Percentiles rank a stretch among this genome's conserved stretches.
Evolutionary conservation across 495 filamentous ascomycete species (phyloP).

Genomic region (Emericellopsis terricola): DNA sequence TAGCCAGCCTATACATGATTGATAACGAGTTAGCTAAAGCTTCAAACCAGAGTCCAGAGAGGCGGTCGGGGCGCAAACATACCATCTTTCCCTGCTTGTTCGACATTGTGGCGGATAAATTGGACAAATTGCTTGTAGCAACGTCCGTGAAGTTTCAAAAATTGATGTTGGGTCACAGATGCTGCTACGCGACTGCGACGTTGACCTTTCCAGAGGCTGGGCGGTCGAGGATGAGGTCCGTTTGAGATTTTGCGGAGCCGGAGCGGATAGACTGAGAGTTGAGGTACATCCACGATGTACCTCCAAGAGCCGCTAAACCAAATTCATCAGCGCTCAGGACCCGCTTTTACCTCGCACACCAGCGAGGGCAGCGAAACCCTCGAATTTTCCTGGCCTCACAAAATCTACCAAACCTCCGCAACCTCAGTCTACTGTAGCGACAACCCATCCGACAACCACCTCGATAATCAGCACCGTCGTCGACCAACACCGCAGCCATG

Average conservation of each 20-base stretch:
- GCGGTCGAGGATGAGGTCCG: neutral
- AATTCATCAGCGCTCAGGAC: neutral
- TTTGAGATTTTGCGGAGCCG: neutral
- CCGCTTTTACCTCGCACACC: neutral
- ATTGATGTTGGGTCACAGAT: no score
- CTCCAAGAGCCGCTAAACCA: neutral
- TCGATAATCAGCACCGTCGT: slow-evolving; percentile 1
- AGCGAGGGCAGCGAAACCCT: slow-evolving; percentile 3
- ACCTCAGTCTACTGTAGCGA: neutral
- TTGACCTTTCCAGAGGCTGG: no score
- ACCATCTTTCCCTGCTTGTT: slow-evolving; percentile 99
- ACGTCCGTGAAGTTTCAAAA: slow-evolving; percentile 30
- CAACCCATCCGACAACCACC: slow-evolving; percentile 1
- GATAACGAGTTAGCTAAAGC: no score
- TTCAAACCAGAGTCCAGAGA: no score
- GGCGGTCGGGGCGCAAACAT: slow-evolving; percentile 34
- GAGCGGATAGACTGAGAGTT: neutral
- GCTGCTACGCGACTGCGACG: no score
- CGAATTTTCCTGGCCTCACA: slow-evolving; percentile 4
- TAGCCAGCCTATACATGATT: slow-evolving; percentile 62
- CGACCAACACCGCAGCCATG: slow-evolving; percentile 3
- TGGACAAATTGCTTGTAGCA: slow-evolving; percentile 49
- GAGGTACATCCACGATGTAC: neutral
- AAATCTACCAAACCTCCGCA: slow-evolving; percentile 1
- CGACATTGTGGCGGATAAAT: slow-evolving; percentile 41